Percentiles rank a stretch among this genome's conserved stretches.
These are phyloP conservation scores for Chiua virens DNA, from an alignment of 768 basidiomycete genomes.

Conservation along the genomic window DNA sequence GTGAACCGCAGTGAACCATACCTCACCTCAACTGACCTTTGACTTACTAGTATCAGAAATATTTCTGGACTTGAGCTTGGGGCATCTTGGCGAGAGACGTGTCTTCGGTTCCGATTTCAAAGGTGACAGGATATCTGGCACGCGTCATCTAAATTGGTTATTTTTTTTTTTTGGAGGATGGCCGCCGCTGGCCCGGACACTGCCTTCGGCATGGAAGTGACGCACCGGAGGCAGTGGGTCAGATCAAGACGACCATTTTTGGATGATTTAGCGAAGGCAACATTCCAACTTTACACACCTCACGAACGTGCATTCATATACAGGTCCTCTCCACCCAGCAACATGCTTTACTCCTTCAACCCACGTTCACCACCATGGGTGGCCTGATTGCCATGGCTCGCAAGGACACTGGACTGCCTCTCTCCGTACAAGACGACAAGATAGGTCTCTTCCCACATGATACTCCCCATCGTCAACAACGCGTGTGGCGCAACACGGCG, in stretches of 20 bases:
- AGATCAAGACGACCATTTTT: neutral
- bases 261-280: constrained; percentile 4
- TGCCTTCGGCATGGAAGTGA: too few species aligned
- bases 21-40: too few species aligned
- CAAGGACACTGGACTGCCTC: constrained; percentile 5
- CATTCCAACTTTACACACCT: constrained; percentile 6
- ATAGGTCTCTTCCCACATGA: neutral
- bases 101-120: too few species aligned
- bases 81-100: too few species aligned
- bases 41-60: too few species aligned
- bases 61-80: too few species aligned
- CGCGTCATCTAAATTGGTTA: too few species aligned
- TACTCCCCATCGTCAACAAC: constrained; percentile 1
- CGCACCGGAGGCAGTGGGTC: too few species aligned
- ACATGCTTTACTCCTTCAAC: constrained; percentile 2
- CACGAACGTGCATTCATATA: constrained; percentile 29
- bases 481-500: neutral
- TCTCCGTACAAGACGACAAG: constrained; percentile 7
- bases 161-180: too few species aligned
- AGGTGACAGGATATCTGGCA: too few species aligned
- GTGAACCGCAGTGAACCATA: too few species aligned
- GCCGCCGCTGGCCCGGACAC: too few species aligned
- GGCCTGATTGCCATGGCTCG: neutral
- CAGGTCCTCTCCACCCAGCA: neutral
- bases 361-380: constrained; percentile 4